A percentile compares a stretch with the other conserved stretches of the same genome.
phyloP scores from a whole-genome alignment of 1,284 basidiomycete genomes.

The Apiotrichum porosum region DNA sequence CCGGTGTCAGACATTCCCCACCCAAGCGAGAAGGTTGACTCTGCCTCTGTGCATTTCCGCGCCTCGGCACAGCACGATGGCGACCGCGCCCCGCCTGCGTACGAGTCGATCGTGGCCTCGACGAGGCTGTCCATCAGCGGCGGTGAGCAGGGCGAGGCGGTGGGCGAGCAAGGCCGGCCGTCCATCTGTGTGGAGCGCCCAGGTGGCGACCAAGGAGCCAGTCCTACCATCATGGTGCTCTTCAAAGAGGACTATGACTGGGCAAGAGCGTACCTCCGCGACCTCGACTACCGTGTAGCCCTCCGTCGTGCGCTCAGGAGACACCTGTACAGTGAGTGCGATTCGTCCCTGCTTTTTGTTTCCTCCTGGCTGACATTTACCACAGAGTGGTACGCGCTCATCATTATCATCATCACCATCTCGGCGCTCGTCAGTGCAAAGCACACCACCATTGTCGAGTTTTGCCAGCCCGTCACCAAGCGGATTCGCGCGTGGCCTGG shows the following conservation, averaged over 20 bases:
- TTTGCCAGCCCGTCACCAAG: slow-evolving; percentile 30
- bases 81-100: too few relatives aligned
- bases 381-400: slow-evolving; percentile 42
- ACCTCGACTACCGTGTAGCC: slow-evolving; percentile 26
- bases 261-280: slow-evolving; percentile 24
- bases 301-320: slow-evolving; percentile 18
- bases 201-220: background rate
- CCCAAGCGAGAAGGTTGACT: too few relatives aligned
- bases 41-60: too few relatives aligned
- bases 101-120: too few relatives aligned
- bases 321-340: slow-evolving; percentile 33
- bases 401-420: slow-evolving; percentile 30
- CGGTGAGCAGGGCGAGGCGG: background rate
- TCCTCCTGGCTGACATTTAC: slow-evolving; percentile 7
- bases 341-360: too few relatives aligned
- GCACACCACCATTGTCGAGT: slow-evolving; percentile 38
- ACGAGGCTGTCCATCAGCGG: too few relatives aligned
- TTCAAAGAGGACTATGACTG: slow-evolving; percentile 26
- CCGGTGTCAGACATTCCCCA: too few relatives aligned
- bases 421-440: slow-evolving; percentile 35
- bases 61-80: too few relatives aligned
- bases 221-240: slow-evolving; percentile 8
- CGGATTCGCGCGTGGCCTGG: slow-evolving; percentile 36
- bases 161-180: background rate
- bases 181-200: too few relatives aligned